Base-by-base conservation (phyloP, 2,329 filamentous ascomycete species). In the Coccinonectria pachysandricola region DNA sequence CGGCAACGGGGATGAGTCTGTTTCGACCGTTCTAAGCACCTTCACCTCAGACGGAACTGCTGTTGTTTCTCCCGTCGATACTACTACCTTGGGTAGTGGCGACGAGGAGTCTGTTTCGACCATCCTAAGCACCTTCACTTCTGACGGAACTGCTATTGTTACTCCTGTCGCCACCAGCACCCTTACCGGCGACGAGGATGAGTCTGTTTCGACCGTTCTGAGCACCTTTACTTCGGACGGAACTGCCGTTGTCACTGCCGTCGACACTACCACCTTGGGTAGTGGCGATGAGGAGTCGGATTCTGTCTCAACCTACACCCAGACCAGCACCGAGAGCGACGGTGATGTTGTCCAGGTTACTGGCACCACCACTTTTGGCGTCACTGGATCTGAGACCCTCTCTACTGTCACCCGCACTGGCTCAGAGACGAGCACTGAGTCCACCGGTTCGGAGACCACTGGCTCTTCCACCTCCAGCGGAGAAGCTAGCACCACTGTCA, bases 131-230 rank as follows among this genome's bases (percentile, higher is more conserved):
- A 54, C 53, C 21, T 29, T 54, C 17, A 46, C 54, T 25, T 53
- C 52, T 21, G 56, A 47, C 24, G 45, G 46, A 17, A 41, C 46
- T 22, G 48, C 48, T 30, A 34, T 52, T 31, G 54, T 52, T 22
- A 42, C 49, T 21, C 52, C 57, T n/a, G 45, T 57, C 12, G 43
- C 47, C 18, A 59, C 58, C 24, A 56, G 53, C 19, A 49, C 52
- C 29, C 40, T 48, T 19, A n/a, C n/a, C n/a, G 43, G 43, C n/a
- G 21, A 21, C 18, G 32, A 31, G 17, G 43, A 38, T 26, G 33
- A 32, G 14, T 29, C 31, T 11, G 45, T 42, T 19, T 19, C 33
- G 25, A 40, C 35, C 24, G 35, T 35, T 12, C 12, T 52, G 30
- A 47, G 46, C 32, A 48, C 18, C 24, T 17, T 26, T 10, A 34